phyloP scores from a whole-genome alignment of 805 yeast species.

The Candida alai region DNA sequence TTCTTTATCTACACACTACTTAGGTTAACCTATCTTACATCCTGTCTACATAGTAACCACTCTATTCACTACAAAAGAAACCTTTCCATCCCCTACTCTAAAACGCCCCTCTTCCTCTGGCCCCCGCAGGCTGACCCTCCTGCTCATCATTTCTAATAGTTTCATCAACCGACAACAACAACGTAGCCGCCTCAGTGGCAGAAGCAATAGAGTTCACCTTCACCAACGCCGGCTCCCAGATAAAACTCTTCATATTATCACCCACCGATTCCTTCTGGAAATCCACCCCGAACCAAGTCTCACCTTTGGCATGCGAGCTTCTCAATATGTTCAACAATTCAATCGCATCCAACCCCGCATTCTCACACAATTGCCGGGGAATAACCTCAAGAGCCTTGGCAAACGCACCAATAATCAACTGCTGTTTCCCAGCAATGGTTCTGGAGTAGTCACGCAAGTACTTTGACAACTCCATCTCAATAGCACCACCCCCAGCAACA shows the following conservation, averaged over 20 bases:
- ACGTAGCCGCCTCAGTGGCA: slow-evolving; percentile 95
- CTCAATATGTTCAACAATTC: slow-evolving; percentile 87
- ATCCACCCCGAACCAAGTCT: slow-evolving; percentile 88
- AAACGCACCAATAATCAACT: slow-evolving; percentile 83
- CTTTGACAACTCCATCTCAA: slow-evolving; percentile 94
- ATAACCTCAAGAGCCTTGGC: slow-evolving; percentile 94
- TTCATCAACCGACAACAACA: slow-evolving; percentile 94
- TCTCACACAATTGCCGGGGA: slow-evolving; percentile 96
- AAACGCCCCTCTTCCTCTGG: slow-evolving; percentile 67
- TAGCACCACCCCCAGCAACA: slow-evolving; percentile 99
- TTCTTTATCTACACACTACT: too few species aligned
- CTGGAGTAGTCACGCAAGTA: slow-evolving; percentile 82
- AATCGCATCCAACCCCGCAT: slow-evolving; percentile 98
- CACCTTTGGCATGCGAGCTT: slow-evolving; percentile 92
- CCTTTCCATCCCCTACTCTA: slow-evolving; percentile 10
- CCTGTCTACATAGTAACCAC: not conserved
- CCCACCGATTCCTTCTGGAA: slow-evolving; percentile 80
- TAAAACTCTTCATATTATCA: slow-evolving; percentile 78
- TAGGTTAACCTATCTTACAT: too few species aligned
- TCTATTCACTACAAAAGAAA: not conserved
- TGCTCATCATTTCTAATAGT: slow-evolving; percentile 71
- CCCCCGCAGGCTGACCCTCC: slow-evolving; percentile 41
- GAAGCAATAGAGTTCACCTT: slow-evolving; percentile 90
- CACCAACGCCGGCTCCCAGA: slow-evolving; percentile 97
- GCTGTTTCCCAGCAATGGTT: slow-evolving; percentile 93